Base-by-base conservation (phyloP, 176 grass and related monocot species). In the Oryza longistaminata region DNA sequence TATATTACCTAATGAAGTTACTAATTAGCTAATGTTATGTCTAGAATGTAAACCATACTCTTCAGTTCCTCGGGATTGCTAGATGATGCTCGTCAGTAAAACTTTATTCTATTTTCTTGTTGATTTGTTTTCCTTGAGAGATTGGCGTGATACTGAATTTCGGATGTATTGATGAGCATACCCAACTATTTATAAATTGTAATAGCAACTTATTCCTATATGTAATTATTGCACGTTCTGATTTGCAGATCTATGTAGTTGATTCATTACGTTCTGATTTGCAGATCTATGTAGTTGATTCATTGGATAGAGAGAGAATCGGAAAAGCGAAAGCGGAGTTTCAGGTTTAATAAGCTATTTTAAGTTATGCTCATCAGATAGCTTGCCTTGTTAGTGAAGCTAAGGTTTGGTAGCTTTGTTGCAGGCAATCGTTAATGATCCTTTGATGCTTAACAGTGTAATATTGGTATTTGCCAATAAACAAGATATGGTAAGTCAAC, bases 231-330 rank as follows among this genome's bases (percentile, higher is more conserved):
- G 24, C 27, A 75, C 65, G 26, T 77, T 39, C 21, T 82, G 68
- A 25, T 40, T 92, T 90, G 60, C 85, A 94, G 93, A 92, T 94
- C n/a, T n/a, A n/a, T n/a, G n/a, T n/a, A n/a, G n/a, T n/a, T n/a
- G n/a, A n/a, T n/a, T n/a, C n/a, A n/a, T n/a, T n/a, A n/a, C n/a
- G n/a, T n/a, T n/a, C n/a, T n/a, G n/a, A n/a, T n/a, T n/a, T n/a
- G n/a, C n/a, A n/a, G n/a, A n/a, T n/a, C 22, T 94, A 94, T 3
- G 93, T 94, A 52, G 93, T 94, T 50, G 93, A 94, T 90, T 94
- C 93, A 37, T 86, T 94, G 88, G 93, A 94, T 76, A 89, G 88
- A 81, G 93, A 94, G 77, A 92, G 88, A 81, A 94, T 94, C 65
- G 90, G 75, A 62, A 94, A 88, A 81, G 93, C 93, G 82, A 94